These are phyloP conservation scores for Eimeria brunetti DNA, from an alignment of 169 alveolate genomes.

Conservation along the genomic window DNA sequence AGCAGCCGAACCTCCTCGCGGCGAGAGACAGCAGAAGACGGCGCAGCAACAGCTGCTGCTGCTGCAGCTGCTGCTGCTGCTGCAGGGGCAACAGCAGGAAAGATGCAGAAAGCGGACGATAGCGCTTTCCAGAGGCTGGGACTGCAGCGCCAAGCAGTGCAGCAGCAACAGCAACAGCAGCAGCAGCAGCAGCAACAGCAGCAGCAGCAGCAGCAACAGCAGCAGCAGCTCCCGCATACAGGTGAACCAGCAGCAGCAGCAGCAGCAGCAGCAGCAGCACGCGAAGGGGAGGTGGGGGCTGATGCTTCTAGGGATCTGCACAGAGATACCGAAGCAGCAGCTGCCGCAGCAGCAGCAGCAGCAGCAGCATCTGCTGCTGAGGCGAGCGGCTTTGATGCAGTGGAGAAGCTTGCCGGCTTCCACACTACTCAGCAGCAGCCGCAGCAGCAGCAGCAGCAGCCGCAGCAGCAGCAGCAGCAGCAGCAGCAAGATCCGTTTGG, in stretches of 20 bases:
- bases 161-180: constrained; percentile 28
- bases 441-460: constrained; percentile 18
- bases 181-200: constrained; percentile 10
- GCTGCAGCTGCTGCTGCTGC: constrained; percentile 9
- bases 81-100: neutral
- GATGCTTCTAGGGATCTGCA: neutral
- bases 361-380: constrained; percentile 27
- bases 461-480: neutral
- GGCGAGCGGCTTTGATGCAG: constrained; percentile 1
- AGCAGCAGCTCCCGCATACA: neutral
- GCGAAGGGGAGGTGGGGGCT: neutral
- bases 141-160: neutral
- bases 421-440: neutral
- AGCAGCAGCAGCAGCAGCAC: neutral
- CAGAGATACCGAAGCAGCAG: constrained; percentile 15
- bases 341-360: too few species aligned
- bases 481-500: constrained; percentile 9
- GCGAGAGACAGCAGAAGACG: constrained; percentile 24
- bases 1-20: constrained; percentile 30
- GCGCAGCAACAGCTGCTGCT: constrained; percentile 23
- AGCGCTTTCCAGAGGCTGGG: neutral
- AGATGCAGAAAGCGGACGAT: neutral
- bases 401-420: constrained; percentile 25
- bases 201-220: constrained; percentile 16
- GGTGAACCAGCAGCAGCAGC: too few species aligned